Evolutionary conservation across 306 rosid genomes (phyloP).

Genomic region (Lupinus albus): DNA sequence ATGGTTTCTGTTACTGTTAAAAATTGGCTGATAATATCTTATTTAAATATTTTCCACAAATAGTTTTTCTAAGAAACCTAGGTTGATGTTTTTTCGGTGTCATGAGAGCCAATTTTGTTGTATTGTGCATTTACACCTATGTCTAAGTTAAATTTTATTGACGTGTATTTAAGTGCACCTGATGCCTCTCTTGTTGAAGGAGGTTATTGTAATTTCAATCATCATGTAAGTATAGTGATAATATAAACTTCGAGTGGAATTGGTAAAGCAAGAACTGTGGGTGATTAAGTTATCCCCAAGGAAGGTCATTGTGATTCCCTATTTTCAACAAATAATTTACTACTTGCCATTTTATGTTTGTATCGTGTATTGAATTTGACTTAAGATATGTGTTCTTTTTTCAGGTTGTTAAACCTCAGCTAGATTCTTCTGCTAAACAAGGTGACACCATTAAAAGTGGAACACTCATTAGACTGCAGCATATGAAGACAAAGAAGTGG

Average conservation of each 20-base stretch:
- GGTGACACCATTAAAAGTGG: constrained; percentile 81
- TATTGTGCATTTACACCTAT: not conserved
- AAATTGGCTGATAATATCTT: not conserved
- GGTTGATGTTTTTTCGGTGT: not conserved
- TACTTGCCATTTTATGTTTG: constrained; percentile 1
- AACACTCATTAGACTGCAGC: constrained; percentile 84
- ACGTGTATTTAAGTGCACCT: no score
- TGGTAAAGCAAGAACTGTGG: no score
- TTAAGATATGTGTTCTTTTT: constrained; percentile 9
- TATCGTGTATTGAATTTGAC: not conserved
- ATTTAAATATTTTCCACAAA: not conserved
- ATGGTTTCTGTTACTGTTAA: no score
- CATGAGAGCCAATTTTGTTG: not conserved
- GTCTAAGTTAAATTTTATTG: no score
- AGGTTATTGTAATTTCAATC: no score
- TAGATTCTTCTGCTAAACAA: constrained; percentile 77
- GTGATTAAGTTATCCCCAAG: no score
- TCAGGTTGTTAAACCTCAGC: constrained; percentile 81
- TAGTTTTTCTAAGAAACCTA: not conserved
- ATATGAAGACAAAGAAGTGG: constrained; percentile 98
- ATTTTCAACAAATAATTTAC: no score
- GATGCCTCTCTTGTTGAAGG: no score
- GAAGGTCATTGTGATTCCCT: no score
- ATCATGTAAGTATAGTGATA: no score
- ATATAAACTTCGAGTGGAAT: no score